phyloP scores from a whole-genome alignment of 352 stramenopile species.

The Nothophytophthora sp. region DNA sequence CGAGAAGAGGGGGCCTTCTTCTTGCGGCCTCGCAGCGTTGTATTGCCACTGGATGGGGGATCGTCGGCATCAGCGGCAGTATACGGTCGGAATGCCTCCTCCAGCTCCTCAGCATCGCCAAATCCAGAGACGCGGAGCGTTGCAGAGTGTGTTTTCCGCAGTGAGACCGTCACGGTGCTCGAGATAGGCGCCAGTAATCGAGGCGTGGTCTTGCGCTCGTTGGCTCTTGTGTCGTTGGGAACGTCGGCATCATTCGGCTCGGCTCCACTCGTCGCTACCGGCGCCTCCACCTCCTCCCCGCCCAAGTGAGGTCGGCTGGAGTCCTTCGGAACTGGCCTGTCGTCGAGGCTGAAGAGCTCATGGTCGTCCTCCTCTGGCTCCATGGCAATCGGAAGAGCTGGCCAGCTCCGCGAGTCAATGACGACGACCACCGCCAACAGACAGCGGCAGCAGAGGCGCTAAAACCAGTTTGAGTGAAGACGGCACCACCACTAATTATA shows the following conservation, averaged over 20 bases:
- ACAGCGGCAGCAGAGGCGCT: conserved; percentile 1
- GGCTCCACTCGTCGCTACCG: neutral
- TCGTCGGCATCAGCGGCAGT: conserved; percentile 9
- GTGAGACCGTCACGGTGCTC: neutral
- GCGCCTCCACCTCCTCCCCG: too few relatives aligned
- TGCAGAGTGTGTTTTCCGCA: conserved; percentile 21
- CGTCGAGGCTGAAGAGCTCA: too few relatives aligned
- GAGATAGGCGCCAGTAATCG: neutral
- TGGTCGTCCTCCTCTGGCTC: too few relatives aligned
- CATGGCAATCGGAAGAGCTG: too few relatives aligned
- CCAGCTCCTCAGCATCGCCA: neutral
- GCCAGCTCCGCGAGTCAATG: too few relatives aligned
- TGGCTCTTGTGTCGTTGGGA: too few relatives aligned
- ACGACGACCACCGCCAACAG: too few relatives aligned
- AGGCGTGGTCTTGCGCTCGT: neutral
- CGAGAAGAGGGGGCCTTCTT: conserved; percentile 4
- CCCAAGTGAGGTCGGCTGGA: too few relatives aligned
- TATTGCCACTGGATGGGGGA: conserved; percentile 1
- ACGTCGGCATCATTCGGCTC: too few relatives aligned
- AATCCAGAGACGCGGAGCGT: conserved; percentile 1
- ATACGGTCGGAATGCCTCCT: conserved; percentile 13
- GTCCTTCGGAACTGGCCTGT: too few relatives aligned
- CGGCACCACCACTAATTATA: conserved; percentile 16
- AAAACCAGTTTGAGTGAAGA: conserved; percentile 5
- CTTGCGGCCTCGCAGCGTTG: neutral